Evolutionary conservation across 148 eudicot genomes (phyloP).

Genomic region (Amaranthus hypochondriacus): DNA sequence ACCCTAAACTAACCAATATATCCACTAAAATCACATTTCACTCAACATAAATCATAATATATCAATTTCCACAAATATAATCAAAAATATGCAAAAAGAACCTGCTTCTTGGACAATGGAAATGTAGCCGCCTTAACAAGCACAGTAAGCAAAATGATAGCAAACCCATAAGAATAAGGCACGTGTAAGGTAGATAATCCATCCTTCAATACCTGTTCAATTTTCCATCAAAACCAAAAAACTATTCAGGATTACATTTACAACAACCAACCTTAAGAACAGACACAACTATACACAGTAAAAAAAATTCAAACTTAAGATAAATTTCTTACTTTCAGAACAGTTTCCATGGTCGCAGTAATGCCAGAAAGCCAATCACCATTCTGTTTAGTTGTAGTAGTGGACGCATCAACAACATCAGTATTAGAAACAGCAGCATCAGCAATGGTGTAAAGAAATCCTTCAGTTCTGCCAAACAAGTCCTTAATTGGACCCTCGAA

Average conservation of each 20-base stretch:
- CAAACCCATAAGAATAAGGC: slow-evolving; percentile 87
- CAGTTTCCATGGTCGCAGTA: slow-evolving; percentile 79
- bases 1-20: too few species aligned
- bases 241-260: neutral
- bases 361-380: slow-evolving; percentile 95
- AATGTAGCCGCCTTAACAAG: slow-evolving; percentile 63
- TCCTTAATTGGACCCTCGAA: slow-evolving; percentile 38
- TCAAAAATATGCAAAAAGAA: neutral
- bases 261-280: neutral
- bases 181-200: slow-evolving; percentile 63
- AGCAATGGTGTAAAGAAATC: slow-evolving; percentile 74
- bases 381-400: slow-evolving; percentile 45
- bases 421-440: slow-evolving; percentile 76
- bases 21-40: neutral
- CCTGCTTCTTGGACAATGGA: slow-evolving; percentile 95
- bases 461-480: slow-evolving; percentile 54
- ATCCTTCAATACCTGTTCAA: slow-evolving; percentile 63
- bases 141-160: slow-evolving; percentile 80
- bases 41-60: neutral
- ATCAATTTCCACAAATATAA: neutral
- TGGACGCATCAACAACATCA: slow-evolving; percentile 27
- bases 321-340: slow-evolving; percentile 56
- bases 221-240: neutral
- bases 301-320: neutral
- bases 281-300: neutral